A percentile compares a stretch with the other conserved stretches of the same genome.
Evolutionary conservation across 768 basidiomycete genomes (phyloP).

Genomic region (Psilocybe subaeruginosa): DNA sequence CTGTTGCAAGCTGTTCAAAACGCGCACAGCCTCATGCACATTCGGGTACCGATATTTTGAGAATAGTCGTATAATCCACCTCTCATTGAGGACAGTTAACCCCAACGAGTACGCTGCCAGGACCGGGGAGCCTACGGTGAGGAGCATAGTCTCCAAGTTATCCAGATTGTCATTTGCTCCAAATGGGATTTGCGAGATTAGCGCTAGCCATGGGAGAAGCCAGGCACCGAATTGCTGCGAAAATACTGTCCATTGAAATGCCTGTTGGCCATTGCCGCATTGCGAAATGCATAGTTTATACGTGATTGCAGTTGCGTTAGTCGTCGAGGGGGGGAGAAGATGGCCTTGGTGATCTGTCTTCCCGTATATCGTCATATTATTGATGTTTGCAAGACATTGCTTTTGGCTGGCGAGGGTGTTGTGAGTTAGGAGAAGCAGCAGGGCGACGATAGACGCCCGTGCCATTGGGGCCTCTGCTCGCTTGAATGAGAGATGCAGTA

Average conservation of each 20-base stretch:
- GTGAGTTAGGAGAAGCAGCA: too few relatives aligned
- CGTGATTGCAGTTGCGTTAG: constrained; percentile 30
- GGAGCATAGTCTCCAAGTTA: constrained; percentile 42
- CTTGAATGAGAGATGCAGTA: too few relatives aligned
- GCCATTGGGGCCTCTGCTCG: too few relatives aligned
- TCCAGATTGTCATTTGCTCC: constrained; percentile 41
- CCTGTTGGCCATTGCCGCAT: constrained; percentile 28
- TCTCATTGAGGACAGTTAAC: constrained; percentile 44
- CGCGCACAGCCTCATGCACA: constrained; percentile 29
- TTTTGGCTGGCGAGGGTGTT: neutral
- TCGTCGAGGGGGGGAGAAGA: constrained; percentile 20
- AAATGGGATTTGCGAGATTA: constrained; percentile 54
- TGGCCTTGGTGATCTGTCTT: constrained; percentile 28
- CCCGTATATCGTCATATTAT: constrained; percentile 6
- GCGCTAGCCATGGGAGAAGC: constrained; percentile 51
- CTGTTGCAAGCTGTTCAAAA: constrained; percentile 45
- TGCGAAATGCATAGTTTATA: constrained; percentile 29
- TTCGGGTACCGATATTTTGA: constrained; percentile 33
- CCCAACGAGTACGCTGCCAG: constrained; percentile 49
- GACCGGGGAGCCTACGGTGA: constrained; percentile 46
- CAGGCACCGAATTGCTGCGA: constrained; percentile 44
- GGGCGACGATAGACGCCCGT: too few relatives aligned
- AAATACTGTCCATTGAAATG: constrained; percentile 35
- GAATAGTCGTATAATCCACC: constrained; percentile 41
- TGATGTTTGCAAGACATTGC: constrained; percentile 3